Evolutionary conservation across 176 grass and related monocot genomes (phyloP), one percentile per base, ranked within the genome.

Genomic region (Ampelocalamus luodianensis): DNA sequence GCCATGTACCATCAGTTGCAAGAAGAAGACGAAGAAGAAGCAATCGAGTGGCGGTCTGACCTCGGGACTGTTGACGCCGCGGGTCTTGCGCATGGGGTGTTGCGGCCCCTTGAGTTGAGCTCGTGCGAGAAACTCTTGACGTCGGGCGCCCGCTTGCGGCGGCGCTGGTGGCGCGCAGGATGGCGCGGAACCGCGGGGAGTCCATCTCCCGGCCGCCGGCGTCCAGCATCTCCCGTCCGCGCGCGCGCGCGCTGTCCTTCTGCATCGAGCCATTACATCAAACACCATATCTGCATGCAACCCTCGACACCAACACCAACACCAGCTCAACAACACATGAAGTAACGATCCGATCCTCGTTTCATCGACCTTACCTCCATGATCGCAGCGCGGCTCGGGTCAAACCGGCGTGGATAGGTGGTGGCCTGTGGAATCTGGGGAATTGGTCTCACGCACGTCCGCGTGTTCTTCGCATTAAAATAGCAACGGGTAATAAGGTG

Each of bases 111-210:
- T 27, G 66, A 12, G 78, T 83, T 96, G 29, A 98, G 72, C 77
- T 98, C 96, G 79, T 98, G 96, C 56, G 93, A 98, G 96, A 89
- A 98, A 81, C 91, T 92, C 90, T 95, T 98, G 11, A 98, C 93
- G 7, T 96, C 93, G 0, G 87, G 78, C 45, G 81, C 72, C 63
- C 91, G 88, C 96, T 94, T 98, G 55, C 88, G 88, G 8, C 96
- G 90, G 8, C 93, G 73, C 96, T 98, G 1, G 96, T 98, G 37
- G 83, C 96, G 3, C 96, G 91, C 23, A 95, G 81, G 78, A 96
- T 88, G 29, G 96, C 90, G n/a, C 96, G 83, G 86, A 98, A 98
- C 68, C 96, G 80, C 7, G 93, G 96, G 3, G 93, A 98, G 80
- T 98, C 90, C 85, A 94, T 92, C 91, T 95, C 91, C 91, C 86